Base-by-base conservation (phyloP, 2,329 filamentous ascomycete species). In the Fusarium illudens region DNA sequence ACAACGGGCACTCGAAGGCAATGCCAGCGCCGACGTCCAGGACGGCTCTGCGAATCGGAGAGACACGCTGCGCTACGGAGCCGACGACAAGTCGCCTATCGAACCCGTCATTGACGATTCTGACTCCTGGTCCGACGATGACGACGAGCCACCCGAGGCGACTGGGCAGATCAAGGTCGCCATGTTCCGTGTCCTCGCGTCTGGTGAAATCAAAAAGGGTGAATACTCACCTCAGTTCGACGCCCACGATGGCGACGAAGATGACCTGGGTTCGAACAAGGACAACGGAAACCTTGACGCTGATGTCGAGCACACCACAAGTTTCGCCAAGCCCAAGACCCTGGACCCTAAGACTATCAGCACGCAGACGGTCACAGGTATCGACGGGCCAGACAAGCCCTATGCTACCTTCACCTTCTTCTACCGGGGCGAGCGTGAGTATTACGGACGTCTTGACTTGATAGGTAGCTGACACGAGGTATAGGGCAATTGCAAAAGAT, bases 221-320 rank as follows among this genome's bases (percentile, higher is more conserved):
- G 96, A 99, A 80, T 99, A 98, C 79, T 97, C 94, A 2, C 96
- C 96, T 12, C 96, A 98, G 75, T 98, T 98, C 69, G 94, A 97
- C 77, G 95, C 95, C 3, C 93, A 98, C 73, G 96, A 98, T 75
- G 95, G 97, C 67, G 94, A 97, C 65, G 94, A 97, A 58, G 90
- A 91, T 56, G 82, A 85, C 30, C 54, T 74, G 61, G 68, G 66
- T 17, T 78, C 84, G 27, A 82, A 83, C 27, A 85, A 83, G 7
- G 86, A 84, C 52, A 88, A 85, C 36, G 84, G 84, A 13, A 84
- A 84, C 27, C 88, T 92, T 63, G 92, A 94, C 72, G 91, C 89
- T 37, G 93, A 97, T 75, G 88, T 97, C 59, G 96, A 98, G 80
- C 96, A 99, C 78, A 98, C 96, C 2, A 98, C 96, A 8, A 97